phyloP scores from a whole-genome alignment of 768 basidiomycete genomes.

The Rhodotorula sphaerocarpa region DNA sequence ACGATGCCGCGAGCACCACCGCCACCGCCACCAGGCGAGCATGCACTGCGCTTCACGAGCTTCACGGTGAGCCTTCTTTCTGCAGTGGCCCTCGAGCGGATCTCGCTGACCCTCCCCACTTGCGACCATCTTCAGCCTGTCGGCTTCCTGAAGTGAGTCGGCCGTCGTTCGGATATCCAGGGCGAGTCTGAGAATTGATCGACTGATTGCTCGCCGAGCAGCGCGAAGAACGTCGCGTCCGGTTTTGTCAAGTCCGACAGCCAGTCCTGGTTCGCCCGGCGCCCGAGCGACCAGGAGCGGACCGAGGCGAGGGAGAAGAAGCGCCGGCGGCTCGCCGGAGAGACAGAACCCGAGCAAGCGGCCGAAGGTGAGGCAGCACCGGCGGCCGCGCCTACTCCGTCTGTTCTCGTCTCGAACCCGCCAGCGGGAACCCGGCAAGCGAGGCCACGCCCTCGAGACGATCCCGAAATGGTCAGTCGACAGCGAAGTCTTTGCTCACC shows the following conservation, averaged over 20 bases:
- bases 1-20: no score
- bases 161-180: no score
- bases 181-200: no score
- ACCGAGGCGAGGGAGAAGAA: constrained; percentile 25
- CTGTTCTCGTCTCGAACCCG: constrained; percentile 4
- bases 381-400: neutral
- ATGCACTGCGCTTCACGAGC: constrained; percentile 7
- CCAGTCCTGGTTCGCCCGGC: constrained; percentile 27
- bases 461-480: no score
- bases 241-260: constrained; percentile 27
- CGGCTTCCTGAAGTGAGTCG: constrained; percentile 30
- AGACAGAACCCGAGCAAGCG: constrained; percentile 8
- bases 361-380: neutral
- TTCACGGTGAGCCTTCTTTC: constrained; percentile 12
- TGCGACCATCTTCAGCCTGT: constrained; percentile 11
- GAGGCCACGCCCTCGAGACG: no score
- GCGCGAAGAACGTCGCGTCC: constrained; percentile 37
- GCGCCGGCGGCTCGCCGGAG: constrained; percentile 25
- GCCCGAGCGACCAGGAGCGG: constrained; percentile 10
- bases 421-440: no score
- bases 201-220: no score
- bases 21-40: no score
- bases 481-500: no score
- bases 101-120: constrained; percentile 17
- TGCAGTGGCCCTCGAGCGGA: no score